Evolutionary conservation across 2,329 filamentous ascomycete genomes (phyloP).

Genomic region (Penicillium concentricum): DNA sequence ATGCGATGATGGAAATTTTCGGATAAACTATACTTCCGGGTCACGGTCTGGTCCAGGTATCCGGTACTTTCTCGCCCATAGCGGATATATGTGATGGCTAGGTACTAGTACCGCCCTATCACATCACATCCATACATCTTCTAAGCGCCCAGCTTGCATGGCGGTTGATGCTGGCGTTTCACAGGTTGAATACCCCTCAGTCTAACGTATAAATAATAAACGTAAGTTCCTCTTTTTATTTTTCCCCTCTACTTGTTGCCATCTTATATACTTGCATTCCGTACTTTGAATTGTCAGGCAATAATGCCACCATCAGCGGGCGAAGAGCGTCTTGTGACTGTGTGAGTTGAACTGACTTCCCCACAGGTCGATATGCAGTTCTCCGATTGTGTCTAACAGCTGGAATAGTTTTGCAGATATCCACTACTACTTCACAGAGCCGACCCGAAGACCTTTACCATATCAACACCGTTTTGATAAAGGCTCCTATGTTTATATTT

Average conservation of each 20-base stretch:
- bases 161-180: constrained; percentile 18
- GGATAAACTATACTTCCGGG: constrained; percentile 30
- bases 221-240: constrained; percentile 7
- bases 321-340: constrained; percentile 48
- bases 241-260: neutral
- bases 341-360: constrained; percentile 39
- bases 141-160: constrained; percentile 23
- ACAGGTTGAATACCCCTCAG: constrained; percentile 21
- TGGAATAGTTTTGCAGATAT: constrained; percentile 59
- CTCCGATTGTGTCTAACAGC: constrained; percentile 4
- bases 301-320: constrained; percentile 47
- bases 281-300: constrained; percentile 10
- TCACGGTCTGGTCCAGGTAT: constrained; percentile 1
- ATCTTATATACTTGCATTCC: neutral
- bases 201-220: constrained; percentile 14
- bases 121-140: constrained; percentile 18
- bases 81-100: constrained; percentile 6
- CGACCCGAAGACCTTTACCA: constrained; percentile 50
- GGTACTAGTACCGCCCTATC: constrained; percentile 14
- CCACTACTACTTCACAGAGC: constrained; percentile 62
- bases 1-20: constrained; percentile 36
- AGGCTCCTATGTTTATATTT: constrained; percentile 64
- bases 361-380: constrained; percentile 12
- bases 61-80: constrained; percentile 7
- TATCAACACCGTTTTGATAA: constrained; percentile 63